Percentiles rank a stretch among this genome's conserved stretches.
phyloP scores from a whole-genome alignment of 768 basidiomycete genomes.

The Flagelloscypha sp. region DNA sequence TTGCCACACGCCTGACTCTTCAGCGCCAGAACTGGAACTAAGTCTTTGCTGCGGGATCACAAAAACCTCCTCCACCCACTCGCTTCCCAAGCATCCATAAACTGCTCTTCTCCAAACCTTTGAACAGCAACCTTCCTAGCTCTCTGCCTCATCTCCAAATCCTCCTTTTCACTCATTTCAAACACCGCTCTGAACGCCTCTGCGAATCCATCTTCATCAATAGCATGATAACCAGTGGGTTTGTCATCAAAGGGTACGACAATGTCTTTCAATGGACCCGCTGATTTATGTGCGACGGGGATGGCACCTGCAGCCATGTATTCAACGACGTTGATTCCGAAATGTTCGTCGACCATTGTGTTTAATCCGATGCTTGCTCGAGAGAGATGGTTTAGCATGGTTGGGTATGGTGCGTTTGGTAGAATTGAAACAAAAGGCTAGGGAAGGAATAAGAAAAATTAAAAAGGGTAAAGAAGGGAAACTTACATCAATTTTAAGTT shows the following conservation, averaged over 20 bases:
- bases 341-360: slow-evolving; percentile 98
- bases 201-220: slow-evolving; percentile 55
- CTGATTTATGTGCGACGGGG: slow-evolving; percentile 87
- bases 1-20: too few species aligned
- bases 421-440: slow-evolving; percentile 52
- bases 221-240: slow-evolving; percentile 81
- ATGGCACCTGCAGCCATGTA: slow-evolving; percentile 97
- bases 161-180: slow-evolving; percentile 43
- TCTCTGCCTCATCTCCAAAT: slow-evolving; percentile 53
- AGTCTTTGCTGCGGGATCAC: too few species aligned
- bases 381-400: slow-evolving; percentile 64
- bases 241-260: slow-evolving; percentile 70
- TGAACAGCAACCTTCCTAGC: slow-evolving; percentile 66
- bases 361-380: slow-evolving; percentile 78
- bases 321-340: slow-evolving; percentile 96
- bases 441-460: slow-evolving; percentile 2
- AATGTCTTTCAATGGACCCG: slow-evolving; percentile 87
- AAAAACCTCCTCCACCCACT: slow-evolving; percentile 53
- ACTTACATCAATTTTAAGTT: slow-evolving; percentile 59
- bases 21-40: too few species aligned
- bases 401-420: slow-evolving; percentile 73
- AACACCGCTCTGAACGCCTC: slow-evolving; percentile 56
- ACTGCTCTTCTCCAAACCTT: slow-evolving; percentile 70
- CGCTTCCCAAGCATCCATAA: slow-evolving; percentile 66
- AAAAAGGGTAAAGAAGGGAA: slow-evolving; percentile 1